Evolutionary conservation across 179 eudicot genomes (phyloP).

Genomic region (Spergularia azorica): DNA sequence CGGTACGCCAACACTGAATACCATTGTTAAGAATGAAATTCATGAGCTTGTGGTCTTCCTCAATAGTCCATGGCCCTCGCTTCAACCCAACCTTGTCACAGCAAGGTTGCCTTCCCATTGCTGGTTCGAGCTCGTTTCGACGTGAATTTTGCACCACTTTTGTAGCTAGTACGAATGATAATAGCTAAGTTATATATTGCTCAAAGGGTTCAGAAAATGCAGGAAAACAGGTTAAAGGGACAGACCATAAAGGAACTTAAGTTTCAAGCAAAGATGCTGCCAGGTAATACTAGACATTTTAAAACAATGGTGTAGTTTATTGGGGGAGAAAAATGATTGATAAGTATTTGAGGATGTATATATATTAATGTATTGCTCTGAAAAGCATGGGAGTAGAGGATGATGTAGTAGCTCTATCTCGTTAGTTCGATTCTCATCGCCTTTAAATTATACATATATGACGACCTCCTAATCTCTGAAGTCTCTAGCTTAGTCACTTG

Average conservation of each 20-base stretch:
- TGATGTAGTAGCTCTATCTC: no score
- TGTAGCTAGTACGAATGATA: background rate
- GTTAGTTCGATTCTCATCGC: no score
- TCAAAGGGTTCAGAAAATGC: background rate
- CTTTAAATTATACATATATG: no score
- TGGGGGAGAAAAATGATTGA: constrained; percentile 35
- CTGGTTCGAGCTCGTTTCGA: background rate
- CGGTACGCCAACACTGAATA: constrained; percentile 67
- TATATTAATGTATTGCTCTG: constrained; percentile 4
- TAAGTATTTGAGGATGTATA: background rate
- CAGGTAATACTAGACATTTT: constrained; percentile 19
- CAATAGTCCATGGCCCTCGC: constrained; percentile 84
- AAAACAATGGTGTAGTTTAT: constrained; percentile 7
- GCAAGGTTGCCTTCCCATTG: constrained; percentile 83
- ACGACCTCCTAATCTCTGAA: no score
- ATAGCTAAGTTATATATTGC: constrained; percentile 4
- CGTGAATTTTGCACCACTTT: background rate
- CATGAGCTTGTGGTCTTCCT: constrained; percentile 72
- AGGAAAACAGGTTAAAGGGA: constrained; percentile 4
- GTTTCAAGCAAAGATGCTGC: constrained; percentile 34
- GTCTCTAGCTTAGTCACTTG: no score
- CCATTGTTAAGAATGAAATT: constrained; percentile 68
- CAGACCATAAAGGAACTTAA: constrained; percentile 23
- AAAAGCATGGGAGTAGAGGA: no score
- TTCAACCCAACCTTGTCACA: constrained; percentile 72